Evolutionary conservation across 75 land plant genomes (phyloP), one percentile per base, ranked within the genome.

Genomic region (Picea glauca): DNA sequence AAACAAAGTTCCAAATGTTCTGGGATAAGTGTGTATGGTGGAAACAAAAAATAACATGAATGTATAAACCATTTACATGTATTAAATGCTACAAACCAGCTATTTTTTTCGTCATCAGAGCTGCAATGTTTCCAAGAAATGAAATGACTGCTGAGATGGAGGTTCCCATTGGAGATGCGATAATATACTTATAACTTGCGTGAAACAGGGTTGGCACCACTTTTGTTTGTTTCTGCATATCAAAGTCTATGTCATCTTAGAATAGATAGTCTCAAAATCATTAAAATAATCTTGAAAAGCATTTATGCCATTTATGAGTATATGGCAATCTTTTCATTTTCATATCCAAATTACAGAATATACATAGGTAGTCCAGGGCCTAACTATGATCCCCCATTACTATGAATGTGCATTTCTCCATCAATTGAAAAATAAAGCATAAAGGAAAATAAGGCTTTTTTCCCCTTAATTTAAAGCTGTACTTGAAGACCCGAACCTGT

Each of bases 191-290:
- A 73, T 77, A 84, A 62, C 81, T 80, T 60, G 85, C 23, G 56
- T 83, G 84, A 3, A 90, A 23, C 65, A 89, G 74, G 56, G 85
- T 76, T 79, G 84, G 30, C 43, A 82, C 18, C 59, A 80, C 58
- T 26, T 80, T 79, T 31, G 78, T 67, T 64, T 81, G 84, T 20
- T 21, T 83, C 92, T 89, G 88, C 84, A 77, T 74, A 63, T 65
- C 38, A 79, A 35, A 35, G 77, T 12, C 81, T n/a, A 17, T 15
- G 60, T 35, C 21, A 76, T 43, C 80, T 68, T 77, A 72, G 2
- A 59, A 60, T 31, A 21, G 21, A 31, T 17, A 17, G 11, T 8
- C 2, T 62, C 62, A 54, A 75, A 57, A 30, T 38, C 11, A 26
- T 30, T 23, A 35, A 21, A 31, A 17, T 32, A 9, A 57, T 30